A percentile compares a stretch with the other conserved stretches of the same genome.
These are phyloP conservation scores for Penicillium pulvis DNA, from an alignment of 495 filamentous ascomycete species.

Conservation along the genomic window DNA sequence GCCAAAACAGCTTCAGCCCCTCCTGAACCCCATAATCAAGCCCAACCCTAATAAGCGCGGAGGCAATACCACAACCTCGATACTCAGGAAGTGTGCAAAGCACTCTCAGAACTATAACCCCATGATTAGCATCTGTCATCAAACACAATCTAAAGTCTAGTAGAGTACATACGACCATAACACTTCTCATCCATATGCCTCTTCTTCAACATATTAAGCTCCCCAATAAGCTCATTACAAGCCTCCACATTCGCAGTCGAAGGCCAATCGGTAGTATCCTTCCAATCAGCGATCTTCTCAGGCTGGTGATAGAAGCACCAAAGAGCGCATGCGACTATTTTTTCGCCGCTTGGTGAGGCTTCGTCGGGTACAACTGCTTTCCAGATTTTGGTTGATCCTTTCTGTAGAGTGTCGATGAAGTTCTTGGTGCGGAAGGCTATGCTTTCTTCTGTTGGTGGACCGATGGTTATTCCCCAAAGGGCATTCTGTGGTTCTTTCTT, in stretches of 20 bases:
- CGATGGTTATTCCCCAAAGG: not conserved
- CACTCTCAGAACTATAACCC: not conserved
- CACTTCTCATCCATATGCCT: slow-evolving; percentile 11
- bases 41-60: slow-evolving; percentile 1
- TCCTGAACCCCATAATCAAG: not conserved
- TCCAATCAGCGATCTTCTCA: not conserved
- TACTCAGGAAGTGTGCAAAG: slow-evolving; percentile 8
- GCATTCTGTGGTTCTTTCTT: not conserved
- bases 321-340: slow-evolving; percentile 3
- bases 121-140: not conserved
- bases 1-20: slow-evolving; percentile 7
- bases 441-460: slow-evolving; percentile 3
- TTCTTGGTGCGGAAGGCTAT: not conserved
- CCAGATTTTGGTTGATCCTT: not conserved
- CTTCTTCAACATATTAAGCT: not conserved
- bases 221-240: slow-evolving; percentile 5
- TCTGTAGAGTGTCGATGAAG: not conserved
- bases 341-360: not conserved
- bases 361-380: slow-evolving; percentile 1
- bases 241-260: not conserved
- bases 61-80: slow-evolving; percentile 4
- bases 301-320: slow-evolving; percentile 8
- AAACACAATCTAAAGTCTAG: not conserved
- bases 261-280: slow-evolving; percentile 1
- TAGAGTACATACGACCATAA: not conserved